Evolutionary conservation across 192 early-diverging fungal genomes (phyloP), one percentile per base, ranked within the genome.

Genomic region (Dispira parvispora): DNA sequence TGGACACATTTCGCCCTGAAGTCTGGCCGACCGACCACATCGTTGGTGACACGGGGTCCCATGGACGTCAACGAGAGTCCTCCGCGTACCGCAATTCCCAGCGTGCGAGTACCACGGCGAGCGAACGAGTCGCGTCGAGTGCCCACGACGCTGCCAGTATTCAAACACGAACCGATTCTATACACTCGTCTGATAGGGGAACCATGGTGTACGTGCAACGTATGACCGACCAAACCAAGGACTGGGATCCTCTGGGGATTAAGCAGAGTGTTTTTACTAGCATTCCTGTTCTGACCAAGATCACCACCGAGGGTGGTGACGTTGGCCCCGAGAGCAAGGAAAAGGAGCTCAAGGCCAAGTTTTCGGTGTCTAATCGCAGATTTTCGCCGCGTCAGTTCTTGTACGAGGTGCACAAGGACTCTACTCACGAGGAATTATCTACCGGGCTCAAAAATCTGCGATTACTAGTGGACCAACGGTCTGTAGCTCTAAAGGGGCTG

Each of bases 381-480:
- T 89, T 86, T 65, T 73, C 83, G 45, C 82, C 92, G 9, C 75
- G 78, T 21, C 65, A 74, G 27, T 98, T 94, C 62, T 77, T 98
- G 62, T 77, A 82, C 11, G 76, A 82, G 20, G 86, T 95, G 0
- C 95, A 98, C 74, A 75, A 75, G 26, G 79, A 85, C 52, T 90
- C 95, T n/a, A 76, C 86, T 5, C 94, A 88, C 66, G 78, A 80
- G 0, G 91, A 96, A 21, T 74, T 98, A 44, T 82, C 86, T 43
- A 64, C 69, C 21, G 95, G 93, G 4, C 80, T 84, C n/a, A 70
- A 85, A 38, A 71, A 73, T 8, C 71, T 98, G 32, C 76, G 85
- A 53, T 71, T 69, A 60, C 79, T 84, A 8, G 87, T 94, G 32
- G 83, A 85, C 50, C 83, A 92, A 63, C 82, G 88, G n/a, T 78